Conservation (phyloP, 2,329 filamentous ascomycete genomes). For the Gnomoniopsis smithogilvyi region DNA sequence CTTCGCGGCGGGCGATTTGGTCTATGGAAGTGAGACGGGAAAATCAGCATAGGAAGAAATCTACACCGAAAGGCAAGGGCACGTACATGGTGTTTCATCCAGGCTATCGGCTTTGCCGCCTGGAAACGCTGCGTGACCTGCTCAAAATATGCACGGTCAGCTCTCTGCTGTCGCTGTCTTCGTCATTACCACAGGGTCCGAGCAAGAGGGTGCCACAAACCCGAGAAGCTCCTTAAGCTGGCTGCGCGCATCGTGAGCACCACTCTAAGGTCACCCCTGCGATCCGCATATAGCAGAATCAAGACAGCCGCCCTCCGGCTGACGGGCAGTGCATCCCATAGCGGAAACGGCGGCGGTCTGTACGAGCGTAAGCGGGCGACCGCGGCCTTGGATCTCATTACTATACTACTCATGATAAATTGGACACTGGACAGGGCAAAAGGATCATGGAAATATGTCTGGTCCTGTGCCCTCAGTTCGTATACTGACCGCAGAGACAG, state of each 20-base stretch:
- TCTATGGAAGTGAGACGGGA: constrained; percentile 42
- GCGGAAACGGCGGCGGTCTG: constrained; percentile 56
- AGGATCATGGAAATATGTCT: background rate
- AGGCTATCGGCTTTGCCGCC: constrained; percentile 67
- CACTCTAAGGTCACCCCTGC: constrained; percentile 70
- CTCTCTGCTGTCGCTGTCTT: background rate
- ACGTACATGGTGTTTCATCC: constrained; percentile 58
- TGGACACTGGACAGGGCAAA: background rate
- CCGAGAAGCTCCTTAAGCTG: constrained; percentile 66
- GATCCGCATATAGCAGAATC: constrained; percentile 83
- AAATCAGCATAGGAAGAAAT: background rate
- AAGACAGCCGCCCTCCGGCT: constrained; percentile 80
- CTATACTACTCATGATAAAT: constrained; percentile 21
- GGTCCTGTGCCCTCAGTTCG: background rate
- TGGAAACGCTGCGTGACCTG: constrained; percentile 77
- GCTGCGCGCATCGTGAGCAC: constrained; percentile 67
- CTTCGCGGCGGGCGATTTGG: constrained; percentile 84
- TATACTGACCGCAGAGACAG: constrained; percentile 50
- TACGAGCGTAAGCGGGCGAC: constrained; percentile 60
- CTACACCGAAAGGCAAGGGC: background rate
- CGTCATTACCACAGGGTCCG: background rate
- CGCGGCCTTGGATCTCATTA: constrained; percentile 45
- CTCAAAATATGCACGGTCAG: background rate
- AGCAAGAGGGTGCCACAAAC: constrained; percentile 23
- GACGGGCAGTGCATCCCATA: constrained; percentile 59